Evolutionary conservation across 164 flowering plant species (phyloP).

Genomic region (Berberis vulgaris): DNA sequence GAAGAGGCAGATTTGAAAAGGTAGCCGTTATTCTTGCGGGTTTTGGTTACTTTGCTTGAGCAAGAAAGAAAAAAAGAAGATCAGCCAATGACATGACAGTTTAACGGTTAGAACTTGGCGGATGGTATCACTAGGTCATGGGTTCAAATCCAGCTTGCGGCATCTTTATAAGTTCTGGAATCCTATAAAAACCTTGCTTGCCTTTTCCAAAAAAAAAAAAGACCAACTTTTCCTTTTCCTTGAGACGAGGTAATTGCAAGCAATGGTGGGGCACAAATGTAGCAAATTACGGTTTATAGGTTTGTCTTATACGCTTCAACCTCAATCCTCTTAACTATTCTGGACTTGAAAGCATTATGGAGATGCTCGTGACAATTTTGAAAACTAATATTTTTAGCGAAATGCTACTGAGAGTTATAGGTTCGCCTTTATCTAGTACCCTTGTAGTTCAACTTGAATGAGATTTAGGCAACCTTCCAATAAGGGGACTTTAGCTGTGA

Average conservation of each 20-base stretch:
- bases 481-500: no score
- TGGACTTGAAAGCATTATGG: background rate
- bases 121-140: no score
- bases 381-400: no score
- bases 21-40: constrained; percentile 9
- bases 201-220: background rate
- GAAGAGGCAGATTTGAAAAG: background rate
- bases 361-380: background rate
- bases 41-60: background rate
- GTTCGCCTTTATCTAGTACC: no score
- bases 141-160: no score
- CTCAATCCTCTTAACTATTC: background rate
- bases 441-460: no score
- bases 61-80: background rate
- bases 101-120: no score
- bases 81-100: background rate
- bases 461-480: no score
- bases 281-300: background rate
- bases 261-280: constrained; percentile 14
- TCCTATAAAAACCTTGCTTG: no score
- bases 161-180: no score
- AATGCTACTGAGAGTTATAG: no score
- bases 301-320: background rate
- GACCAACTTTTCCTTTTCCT: background rate
- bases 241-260: constrained; percentile 3